A percentile compares a stretch with the other conserved stretches of the same genome.
These are phyloP conservation scores for Pichia phayaonensis DNA, from an alignment of 805 yeast genomes.

Conservation along the genomic window DNA sequence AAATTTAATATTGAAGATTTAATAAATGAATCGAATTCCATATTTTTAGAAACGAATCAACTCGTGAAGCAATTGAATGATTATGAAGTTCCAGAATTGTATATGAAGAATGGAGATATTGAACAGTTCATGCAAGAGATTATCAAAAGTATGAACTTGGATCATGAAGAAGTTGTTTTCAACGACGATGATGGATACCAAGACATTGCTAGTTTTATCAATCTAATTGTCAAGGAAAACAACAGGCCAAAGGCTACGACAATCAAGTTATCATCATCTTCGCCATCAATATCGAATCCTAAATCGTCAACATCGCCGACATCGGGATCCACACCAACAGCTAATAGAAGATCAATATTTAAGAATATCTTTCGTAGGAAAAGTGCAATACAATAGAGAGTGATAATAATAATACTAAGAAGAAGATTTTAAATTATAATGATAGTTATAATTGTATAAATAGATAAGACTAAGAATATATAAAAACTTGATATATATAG, in stretches of 20 bases:
- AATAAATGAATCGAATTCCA: constrained; percentile 20
- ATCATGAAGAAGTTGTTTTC: background rate
- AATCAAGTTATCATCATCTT: background rate
- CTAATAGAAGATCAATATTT: background rate
- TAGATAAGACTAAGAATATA: background rate
- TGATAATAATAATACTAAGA: background rate
- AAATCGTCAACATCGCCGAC: background rate
- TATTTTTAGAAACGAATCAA: constrained; percentile 17
- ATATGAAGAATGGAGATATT: background rate
- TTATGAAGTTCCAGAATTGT: constrained; percentile 20
- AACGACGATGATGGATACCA: background rate
- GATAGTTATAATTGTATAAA: background rate
- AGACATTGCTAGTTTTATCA: background rate
- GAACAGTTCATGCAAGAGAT: background rate
- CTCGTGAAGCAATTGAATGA: constrained; percentile 14
- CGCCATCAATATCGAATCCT: background rate
- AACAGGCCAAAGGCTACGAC: background rate
- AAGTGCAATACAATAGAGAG: background rate
- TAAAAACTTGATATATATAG: too few relatives aligned
- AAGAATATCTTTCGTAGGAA: background rate
- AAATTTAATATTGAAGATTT: constrained; percentile 18
- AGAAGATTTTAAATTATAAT: background rate
- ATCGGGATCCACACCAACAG: background rate
- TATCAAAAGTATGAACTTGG: background rate
- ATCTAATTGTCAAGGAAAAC: background rate